Evolutionary conservation across 2,329 filamentous ascomycete genomes (phyloP), one percentile per base, ranked within the genome.

Genomic region (Onygenales sp.): DNA sequence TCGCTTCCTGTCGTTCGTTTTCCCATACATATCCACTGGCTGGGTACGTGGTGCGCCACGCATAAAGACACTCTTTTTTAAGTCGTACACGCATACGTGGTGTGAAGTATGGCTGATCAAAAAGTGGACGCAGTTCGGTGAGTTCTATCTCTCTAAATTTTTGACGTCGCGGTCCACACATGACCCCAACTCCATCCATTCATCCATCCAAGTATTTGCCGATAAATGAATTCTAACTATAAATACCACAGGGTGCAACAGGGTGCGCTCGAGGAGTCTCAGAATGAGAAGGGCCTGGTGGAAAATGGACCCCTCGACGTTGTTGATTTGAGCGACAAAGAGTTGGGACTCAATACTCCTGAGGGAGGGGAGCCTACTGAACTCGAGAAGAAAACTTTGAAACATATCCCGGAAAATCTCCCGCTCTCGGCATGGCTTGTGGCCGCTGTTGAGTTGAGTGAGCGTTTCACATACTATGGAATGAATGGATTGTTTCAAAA

Each of bases 381-480:
- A 1, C 68, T 75, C 14, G 79, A 82, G 65, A 75, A 71, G 65
- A 65, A 60, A 27, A 72, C 70, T 3, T 66, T 82, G 51, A 76
- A 75, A 47, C 77, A 79, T 58, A 60, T 82, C 34, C 76, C 77
- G 40, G 79, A 81, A 65, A 77, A 74, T 56, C 67, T 82, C 48
- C 80, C 80, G 10, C 57, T 74, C 36, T 78, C 78, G 0, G 78
- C 78, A 51, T 81, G 77, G 69, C 68, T 82, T 51, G 78, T 82
- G 34, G 79, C 78, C 33, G 58, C 79, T 13, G 77, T 82, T 45
- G 80, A 82, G 60, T 65, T 81, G 49, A 70, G 73, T 56, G 80
- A 83, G 64, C 77, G 80, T 52, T 82, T 83, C 69, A 77, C 79
- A 54, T 81, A 77, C 70, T 81, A 80, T 56, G 77, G 77, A 57